These are phyloP conservation scores for Claviceps purpurea DNA, from an alignment of 2,329 filamentous ascomycete genomes.

Conservation along the genomic window DNA sequence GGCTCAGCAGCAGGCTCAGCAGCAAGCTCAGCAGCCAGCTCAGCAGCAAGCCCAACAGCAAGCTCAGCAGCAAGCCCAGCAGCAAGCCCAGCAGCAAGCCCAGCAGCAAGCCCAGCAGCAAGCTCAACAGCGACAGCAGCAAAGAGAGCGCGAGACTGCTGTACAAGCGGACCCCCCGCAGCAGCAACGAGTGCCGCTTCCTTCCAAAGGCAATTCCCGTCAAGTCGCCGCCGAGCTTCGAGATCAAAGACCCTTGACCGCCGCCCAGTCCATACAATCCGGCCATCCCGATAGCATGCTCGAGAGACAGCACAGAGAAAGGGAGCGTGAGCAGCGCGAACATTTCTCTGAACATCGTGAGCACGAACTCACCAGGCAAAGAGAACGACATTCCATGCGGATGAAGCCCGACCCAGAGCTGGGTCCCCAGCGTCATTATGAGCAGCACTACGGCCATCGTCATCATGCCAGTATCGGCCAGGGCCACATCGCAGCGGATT, in stretches of 20 bases:
- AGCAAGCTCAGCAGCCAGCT: conserved; percentile 8
- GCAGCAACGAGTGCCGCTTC: conserved; percentile 5
- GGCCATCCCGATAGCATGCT: conserved; percentile 5
- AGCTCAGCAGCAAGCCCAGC: conserved; percentile 9
- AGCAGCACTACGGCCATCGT: conserved; percentile 26
- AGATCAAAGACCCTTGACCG: conserved; percentile 6
- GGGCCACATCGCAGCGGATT: conserved; percentile 24
- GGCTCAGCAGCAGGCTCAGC: conserved; percentile 6
- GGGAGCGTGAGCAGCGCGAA: conserved; percentile 10
- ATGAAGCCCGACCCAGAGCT: conserved; percentile 39
- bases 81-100: conserved; percentile 10
- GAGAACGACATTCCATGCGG: conserved; percentile 18
- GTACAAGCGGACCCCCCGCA: conserved; percentile 1
- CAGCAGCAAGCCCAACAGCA: conserved; percentile 11
- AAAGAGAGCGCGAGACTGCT: conserved; percentile 8
- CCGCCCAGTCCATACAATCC: conserved; percentile 2
- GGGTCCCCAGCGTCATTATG: conserved; percentile 27
- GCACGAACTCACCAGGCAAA: conserved; percentile 7
- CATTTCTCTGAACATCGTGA: conserved; percentile 2
- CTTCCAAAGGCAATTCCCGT: conserved; percentile 1
- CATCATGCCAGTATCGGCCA: conserved; percentile 25
- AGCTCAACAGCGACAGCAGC: conserved; percentile 11
- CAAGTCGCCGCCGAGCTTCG: conserved; percentile 6
- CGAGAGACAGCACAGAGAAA: conserved; percentile 10
- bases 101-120: not conserved